These are phyloP conservation scores for Pittosporum tobira DNA, from an alignment of 129 eudicot genomes.

Conservation along the genomic window DNA sequence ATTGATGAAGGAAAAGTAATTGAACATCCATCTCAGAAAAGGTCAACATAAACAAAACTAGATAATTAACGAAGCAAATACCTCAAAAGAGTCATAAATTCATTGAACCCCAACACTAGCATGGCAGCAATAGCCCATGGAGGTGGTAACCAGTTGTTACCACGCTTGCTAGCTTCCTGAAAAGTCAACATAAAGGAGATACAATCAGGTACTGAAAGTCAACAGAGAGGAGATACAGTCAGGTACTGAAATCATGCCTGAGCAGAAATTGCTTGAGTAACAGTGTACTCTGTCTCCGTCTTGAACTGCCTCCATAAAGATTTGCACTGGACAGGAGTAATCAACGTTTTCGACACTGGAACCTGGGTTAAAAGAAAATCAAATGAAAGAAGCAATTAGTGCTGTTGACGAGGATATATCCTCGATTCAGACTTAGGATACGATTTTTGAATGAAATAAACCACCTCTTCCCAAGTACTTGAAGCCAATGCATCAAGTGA, in stretches of 20 bases:
- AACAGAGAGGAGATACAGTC: background rate
- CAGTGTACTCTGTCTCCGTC: conserved; percentile 11
- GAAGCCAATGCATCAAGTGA: conserved; percentile 37
- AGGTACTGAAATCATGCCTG: conserved; percentile 13
- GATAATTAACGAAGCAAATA: conserved; percentile 8
- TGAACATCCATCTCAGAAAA: background rate
- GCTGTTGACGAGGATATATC: background rate
- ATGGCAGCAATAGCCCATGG: conserved; percentile 98
- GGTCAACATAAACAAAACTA: background rate
- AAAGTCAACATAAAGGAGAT: conserved; percentile 7
- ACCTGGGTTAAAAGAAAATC: conserved; percentile 19
- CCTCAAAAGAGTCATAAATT: conserved; percentile 97
- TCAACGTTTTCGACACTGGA: conserved; percentile 38
- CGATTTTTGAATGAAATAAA: background rate
- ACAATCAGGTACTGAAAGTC: conserved; percentile 4
- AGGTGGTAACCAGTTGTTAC: conserved; percentile 97
- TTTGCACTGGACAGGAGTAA: conserved; percentile 47
- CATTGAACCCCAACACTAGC: conserved; percentile 79
- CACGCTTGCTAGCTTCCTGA: conserved; percentile 96
- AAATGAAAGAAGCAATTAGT: background rate
- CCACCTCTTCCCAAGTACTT: conserved; percentile 47
- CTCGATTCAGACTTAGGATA: background rate
- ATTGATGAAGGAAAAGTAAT: background rate
- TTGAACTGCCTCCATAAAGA: conserved; percentile 23
- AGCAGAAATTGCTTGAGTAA: conserved; percentile 13